Evolutionary conservation across 306 rosid genomes (phyloP).

Genomic region (Begonia loranthoides): DNA sequence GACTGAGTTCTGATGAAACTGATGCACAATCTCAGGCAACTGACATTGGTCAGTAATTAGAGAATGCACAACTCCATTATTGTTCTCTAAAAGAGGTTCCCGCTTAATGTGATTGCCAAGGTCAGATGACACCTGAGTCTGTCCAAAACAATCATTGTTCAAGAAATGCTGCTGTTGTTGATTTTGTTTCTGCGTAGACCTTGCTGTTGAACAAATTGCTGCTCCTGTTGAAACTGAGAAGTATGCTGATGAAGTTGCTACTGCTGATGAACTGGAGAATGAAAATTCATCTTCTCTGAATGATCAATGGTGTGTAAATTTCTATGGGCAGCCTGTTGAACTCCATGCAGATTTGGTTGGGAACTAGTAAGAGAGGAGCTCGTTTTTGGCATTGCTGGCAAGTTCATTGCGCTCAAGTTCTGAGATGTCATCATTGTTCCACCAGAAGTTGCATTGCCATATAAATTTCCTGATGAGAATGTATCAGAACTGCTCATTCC

Average conservation of each 20-base stretch:
- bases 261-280: constrained; percentile 42
- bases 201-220: constrained; percentile 48
- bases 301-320: constrained; percentile 54
- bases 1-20: constrained; percentile 51
- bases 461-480: constrained; percentile 58
- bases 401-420: constrained; percentile 44
- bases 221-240: constrained; percentile 66
- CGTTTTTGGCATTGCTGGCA: constrained; percentile 48
- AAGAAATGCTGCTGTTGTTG: constrained; percentile 52
- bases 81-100: constrained; percentile 53
- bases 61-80: constrained; percentile 42
- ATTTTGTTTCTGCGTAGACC: constrained; percentile 41
- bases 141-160: constrained; percentile 45
- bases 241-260: constrained; percentile 53
- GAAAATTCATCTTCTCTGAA: constrained; percentile 64
- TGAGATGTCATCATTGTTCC: constrained; percentile 69
- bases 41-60: constrained; percentile 54
- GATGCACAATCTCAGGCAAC: constrained; percentile 56
- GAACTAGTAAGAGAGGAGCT: constrained; percentile 36
- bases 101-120: constrained; percentile 47
- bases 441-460: constrained; percentile 43
- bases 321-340: constrained; percentile 46
- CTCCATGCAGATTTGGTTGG: constrained; percentile 52
- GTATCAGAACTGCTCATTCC: constrained; percentile 55
- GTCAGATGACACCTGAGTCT: constrained; percentile 49